phyloP scores from a whole-genome alignment of 2,329 filamentous ascomycete genomes.

The Ampelomyces quisqualis region DNA sequence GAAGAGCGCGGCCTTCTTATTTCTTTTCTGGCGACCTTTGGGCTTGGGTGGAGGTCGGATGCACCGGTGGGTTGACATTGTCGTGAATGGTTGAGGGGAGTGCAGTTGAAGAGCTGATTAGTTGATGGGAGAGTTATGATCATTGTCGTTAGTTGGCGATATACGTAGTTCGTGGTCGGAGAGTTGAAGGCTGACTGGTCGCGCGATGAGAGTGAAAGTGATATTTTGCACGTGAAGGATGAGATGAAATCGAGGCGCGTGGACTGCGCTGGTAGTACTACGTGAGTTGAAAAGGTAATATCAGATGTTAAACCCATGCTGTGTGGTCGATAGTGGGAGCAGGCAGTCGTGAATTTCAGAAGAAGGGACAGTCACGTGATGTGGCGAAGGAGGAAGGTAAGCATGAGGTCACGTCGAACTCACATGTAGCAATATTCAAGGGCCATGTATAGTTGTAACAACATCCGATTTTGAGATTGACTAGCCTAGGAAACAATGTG shows the following conservation, averaged over 20 bases:
- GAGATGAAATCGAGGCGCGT: not conserved
- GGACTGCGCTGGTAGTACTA: not conserved
- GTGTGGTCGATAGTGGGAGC: no score
- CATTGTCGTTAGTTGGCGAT: not conserved
- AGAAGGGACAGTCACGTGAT: no score
- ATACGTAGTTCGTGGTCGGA: not conserved
- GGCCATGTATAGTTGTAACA: no score
- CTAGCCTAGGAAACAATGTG: no score
- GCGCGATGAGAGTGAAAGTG: constrained; percentile 1
- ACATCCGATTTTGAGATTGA: no score
- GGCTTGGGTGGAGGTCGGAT: not conserved
- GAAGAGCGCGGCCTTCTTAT: not conserved
- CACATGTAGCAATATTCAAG: no score
- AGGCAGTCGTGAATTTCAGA: no score
- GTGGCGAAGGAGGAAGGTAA: no score
- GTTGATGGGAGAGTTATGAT: not conserved
- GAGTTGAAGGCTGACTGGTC: not conserved
- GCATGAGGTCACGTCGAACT: no score
- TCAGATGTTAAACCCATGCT: no score
- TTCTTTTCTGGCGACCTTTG: not conserved
- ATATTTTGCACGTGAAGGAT: not conserved
- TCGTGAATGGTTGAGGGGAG: not conserved
- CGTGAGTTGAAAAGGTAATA: no score
- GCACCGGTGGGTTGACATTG: not conserved
- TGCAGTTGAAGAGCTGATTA: no score